Percentiles rank a stretch among this genome's conserved stretches.
Conservation (phyloP, 2,329 filamentous ascomycete species). For the Hypoxylon sp. region DNA sequence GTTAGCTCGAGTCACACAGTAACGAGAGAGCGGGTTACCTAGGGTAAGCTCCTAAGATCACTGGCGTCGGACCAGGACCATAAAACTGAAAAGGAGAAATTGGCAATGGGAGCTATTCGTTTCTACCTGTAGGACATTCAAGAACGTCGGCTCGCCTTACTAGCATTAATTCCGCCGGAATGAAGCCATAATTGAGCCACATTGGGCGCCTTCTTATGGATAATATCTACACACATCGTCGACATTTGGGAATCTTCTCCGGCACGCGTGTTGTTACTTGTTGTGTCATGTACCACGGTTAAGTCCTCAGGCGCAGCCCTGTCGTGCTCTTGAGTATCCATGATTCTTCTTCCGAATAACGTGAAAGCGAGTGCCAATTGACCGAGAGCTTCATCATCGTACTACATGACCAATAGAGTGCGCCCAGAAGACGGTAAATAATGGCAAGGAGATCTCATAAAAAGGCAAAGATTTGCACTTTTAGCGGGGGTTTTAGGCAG, state of each 20-base stretch:
- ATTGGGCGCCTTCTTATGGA: conserved; percentile 18
- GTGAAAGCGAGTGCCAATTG: not conserved
- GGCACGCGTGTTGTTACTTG: conserved; percentile 6
- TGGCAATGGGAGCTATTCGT: too few relatives aligned
- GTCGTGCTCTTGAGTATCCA: conserved; percentile 1
- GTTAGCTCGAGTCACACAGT: not conserved
- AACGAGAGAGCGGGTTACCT: conserved; percentile 5
- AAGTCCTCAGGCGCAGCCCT: conserved; percentile 10
- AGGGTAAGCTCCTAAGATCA: conserved; percentile 17
- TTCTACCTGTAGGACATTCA: not conserved
- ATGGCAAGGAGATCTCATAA: not conserved
- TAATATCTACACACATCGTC: conserved; percentile 18
- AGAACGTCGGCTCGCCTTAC: not conserved
- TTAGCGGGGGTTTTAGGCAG: not conserved
- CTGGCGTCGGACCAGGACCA: conserved; percentile 21
- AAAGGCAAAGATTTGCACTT: not conserved
- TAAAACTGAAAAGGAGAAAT: conserved; percentile 5
- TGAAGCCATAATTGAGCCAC: conserved; percentile 23
- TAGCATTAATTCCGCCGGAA: conserved; percentile 16
- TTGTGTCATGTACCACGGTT: conserved; percentile 8
- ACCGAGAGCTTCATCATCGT: not conserved
- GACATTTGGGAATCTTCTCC: conserved; percentile 17
- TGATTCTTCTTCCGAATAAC: not conserved
- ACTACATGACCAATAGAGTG: not conserved
- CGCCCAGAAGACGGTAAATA: not conserved